These are phyloP conservation scores for Hygrophila difformis DNA, from an alignment of 257 asterid species.

Conservation along the genomic window DNA sequence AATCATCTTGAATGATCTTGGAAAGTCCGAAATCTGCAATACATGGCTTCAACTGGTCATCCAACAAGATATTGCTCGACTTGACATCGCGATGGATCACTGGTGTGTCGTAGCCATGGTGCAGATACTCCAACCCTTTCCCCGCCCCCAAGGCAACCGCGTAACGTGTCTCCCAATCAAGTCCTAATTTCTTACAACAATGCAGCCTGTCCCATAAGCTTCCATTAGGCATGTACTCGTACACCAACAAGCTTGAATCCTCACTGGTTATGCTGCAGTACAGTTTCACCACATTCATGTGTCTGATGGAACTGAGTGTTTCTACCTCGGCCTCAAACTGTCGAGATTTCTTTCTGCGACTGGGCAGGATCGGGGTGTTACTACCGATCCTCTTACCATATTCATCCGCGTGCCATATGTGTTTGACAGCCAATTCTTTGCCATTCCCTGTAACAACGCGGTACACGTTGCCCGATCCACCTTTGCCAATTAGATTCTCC, in stretches of 20 bases:
- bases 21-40: conserved; percentile 94
- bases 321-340: conserved; percentile 80
- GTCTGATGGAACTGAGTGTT: conserved; percentile 74
- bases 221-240: conserved; percentile 91
- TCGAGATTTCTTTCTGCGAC: conserved; percentile 23
- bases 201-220: conserved; percentile 85
- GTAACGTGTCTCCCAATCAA: conserved; percentile 71
- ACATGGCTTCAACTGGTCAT: conserved; percentile 60
- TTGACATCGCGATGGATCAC: conserved; percentile 85
- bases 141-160: conserved; percentile 89
- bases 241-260: conserved; percentile 80
- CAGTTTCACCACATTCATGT: conserved; percentile 77
- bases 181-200: conserved; percentile 31
- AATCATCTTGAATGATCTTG: conserved; percentile 41
- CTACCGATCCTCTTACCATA: conserved; percentile 18
- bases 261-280: conserved; percentile 78
- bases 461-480: conserved; percentile 72
- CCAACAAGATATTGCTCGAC: conserved; percentile 88
- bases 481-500: conserved; percentile 68
- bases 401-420: conserved; percentile 46
- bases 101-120: conserved; percentile 68
- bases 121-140: conserved; percentile 78
- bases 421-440: conserved; percentile 60
- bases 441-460: conserved; percentile 32
- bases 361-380: conserved; percentile 40